A percentile compares a stretch with the other conserved stretches of the same genome.
Conservation (phyloP, 164 flowering plant species). For the Dillenia suffruticosa region DNA sequence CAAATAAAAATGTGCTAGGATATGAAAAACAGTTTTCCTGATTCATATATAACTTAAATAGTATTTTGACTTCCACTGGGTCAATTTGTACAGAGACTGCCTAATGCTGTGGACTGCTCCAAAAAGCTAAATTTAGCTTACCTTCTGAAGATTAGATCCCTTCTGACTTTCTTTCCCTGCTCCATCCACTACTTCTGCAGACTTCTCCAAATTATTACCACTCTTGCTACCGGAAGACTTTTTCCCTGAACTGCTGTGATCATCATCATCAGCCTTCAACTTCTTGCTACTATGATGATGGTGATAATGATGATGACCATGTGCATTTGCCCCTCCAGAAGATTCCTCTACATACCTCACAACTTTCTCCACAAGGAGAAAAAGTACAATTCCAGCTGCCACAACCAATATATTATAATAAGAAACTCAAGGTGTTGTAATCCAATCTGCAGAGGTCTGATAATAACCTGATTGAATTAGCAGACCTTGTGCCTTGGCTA, state of each 20-base stretch:
- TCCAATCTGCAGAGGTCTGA: background rate
- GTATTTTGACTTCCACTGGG: too few species aligned
- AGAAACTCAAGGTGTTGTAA: slow-evolving; percentile 7
- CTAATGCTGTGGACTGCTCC: too few species aligned
- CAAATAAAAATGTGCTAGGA: too few species aligned
- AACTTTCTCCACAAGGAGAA: slow-evolving; percentile 89
- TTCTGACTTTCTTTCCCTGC: slow-evolving; percentile 18
- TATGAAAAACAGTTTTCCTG: too few species aligned
- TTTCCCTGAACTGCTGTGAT: slow-evolving; percentile 17
- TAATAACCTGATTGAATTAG: too few species aligned
- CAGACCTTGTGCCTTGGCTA: too few species aligned
- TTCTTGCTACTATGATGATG: slow-evolving; percentile 53
- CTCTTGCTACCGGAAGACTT: slow-evolving; percentile 20
- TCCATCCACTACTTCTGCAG: slow-evolving; percentile 22
- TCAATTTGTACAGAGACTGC: too few species aligned
- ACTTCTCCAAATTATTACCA: slow-evolving; percentile 10
- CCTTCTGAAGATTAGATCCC: slow-evolving; percentile 50
- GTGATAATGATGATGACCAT: slow-evolving; percentile 70
- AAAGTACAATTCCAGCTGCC: slow-evolving; percentile 91
- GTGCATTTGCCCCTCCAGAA: slow-evolving; percentile 45
- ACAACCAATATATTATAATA: slow-evolving; percentile 21
- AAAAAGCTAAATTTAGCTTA: slow-evolving; percentile 13
- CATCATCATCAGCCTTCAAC: slow-evolving; percentile 42
- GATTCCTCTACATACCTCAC: slow-evolving; percentile 86
- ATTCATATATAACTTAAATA: too few species aligned